These are phyloP conservation scores for Yamadazyma songkhlaensis DNA, from an alignment of 1,139 yeast genomes.

Conservation along the genomic window DNA sequence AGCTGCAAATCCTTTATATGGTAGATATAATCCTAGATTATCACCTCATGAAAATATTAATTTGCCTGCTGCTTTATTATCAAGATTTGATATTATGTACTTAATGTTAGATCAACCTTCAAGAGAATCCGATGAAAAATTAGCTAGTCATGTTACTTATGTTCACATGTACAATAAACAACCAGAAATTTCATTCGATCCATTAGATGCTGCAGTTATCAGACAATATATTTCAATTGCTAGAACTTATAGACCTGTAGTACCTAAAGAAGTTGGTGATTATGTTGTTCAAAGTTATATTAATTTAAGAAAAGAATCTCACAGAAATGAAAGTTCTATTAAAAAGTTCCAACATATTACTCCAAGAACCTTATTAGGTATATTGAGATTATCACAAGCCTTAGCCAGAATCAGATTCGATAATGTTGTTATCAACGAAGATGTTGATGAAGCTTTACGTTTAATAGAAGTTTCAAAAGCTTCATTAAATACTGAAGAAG, in stretches of 20 bases:
- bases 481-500: conserved; percentile 61
- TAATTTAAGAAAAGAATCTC: conserved; percentile 88
- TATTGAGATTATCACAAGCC: conserved; percentile 91
- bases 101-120: conserved; percentile 83
- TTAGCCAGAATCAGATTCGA: conserved; percentile 86
- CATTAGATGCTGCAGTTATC: conserved; percentile 75
- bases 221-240: conserved; percentile 90
- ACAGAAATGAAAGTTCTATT: conserved; percentile 71
- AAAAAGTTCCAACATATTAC: conserved; percentile 86
- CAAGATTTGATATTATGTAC: conserved; percentile 91
- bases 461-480: conserved; percentile 83
- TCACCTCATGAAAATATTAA: conserved; percentile 96
- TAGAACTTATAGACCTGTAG: conserved; percentile 78
- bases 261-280: conserved; percentile 84
- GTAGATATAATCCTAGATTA: conserved; percentile 85
- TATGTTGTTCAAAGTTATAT: conserved; percentile 86
- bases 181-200: conserved; percentile 73
- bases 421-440: conserved; percentile 65
- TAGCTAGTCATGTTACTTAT: conserved; percentile 91
- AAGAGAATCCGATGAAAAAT: conserved; percentile 74
- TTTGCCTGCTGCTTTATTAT: conserved; percentile 92
- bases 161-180: conserved; percentile 93
- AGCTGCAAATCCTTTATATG: conserved; percentile 96
- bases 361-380: conserved; percentile 90
- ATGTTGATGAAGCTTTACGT: conserved; percentile 94